Conservation (phyloP, 352 stramenopile species). For the Phytophthora pisi region DNA sequence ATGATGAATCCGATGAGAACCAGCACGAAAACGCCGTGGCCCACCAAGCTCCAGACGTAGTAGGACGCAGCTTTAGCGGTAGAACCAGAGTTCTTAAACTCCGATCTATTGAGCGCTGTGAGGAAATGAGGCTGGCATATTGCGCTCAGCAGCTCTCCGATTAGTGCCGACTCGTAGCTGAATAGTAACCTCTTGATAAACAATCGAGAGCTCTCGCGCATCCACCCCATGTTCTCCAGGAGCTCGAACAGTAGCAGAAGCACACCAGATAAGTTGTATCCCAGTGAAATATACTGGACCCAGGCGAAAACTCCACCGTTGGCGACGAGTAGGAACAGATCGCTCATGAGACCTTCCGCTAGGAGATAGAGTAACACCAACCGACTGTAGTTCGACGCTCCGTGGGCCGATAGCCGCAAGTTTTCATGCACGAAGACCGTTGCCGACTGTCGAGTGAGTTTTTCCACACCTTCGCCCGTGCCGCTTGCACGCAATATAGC, state of each 20-base stretch:
- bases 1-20: too few relatives aligned
- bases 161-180: constrained; percentile 16
- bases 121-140: background rate
- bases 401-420: too few relatives aligned
- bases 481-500: constrained; percentile 18
- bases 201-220: constrained; percentile 1
- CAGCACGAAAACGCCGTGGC: too few relatives aligned
- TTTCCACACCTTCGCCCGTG: constrained; percentile 17
- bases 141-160: constrained; percentile 19
- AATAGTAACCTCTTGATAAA: constrained; percentile 29
- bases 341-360: too few relatives aligned
- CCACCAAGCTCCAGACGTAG: too few relatives aligned
- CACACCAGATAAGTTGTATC: constrained; percentile 33
- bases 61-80: too few relatives aligned
- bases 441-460: constrained; percentile 14
- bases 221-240: constrained; percentile 22
- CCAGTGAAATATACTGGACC: constrained; percentile 28
- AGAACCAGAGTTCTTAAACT: too few relatives aligned
- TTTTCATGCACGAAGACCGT: constrained; percentile 14
- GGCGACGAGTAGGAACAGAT: constrained; percentile 25
- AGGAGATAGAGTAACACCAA: too few relatives aligned
- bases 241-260: constrained; percentile 35
- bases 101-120: too few relatives aligned
- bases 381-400: too few relatives aligned
- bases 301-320: constrained; percentile 25